Evolutionary conservation across 225 moss, liverwort and hornwort genomes (phyloP).

Genomic region (Sphagnum tenellum): DNA sequence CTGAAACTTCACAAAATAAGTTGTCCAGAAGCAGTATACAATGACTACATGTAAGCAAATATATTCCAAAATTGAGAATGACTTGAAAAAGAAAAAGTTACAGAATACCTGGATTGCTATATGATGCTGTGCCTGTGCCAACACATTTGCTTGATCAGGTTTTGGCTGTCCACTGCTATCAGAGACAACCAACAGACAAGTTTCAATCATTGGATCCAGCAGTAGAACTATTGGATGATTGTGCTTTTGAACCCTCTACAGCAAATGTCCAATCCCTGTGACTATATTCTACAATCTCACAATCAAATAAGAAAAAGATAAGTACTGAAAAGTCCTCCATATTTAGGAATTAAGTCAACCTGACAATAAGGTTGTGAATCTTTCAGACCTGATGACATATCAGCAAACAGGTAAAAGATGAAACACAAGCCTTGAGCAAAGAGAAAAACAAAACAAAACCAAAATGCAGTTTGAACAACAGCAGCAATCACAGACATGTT

Average conservation of each 20-base stretch:
- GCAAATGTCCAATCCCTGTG: background rate
- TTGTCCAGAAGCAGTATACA: too few relatives aligned
- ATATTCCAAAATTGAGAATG: background rate
- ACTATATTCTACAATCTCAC: background rate
- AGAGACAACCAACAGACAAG: background rate
- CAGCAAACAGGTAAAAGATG: too few relatives aligned
- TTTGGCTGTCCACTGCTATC: conserved; percentile 68
- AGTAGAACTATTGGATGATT: too few relatives aligned
- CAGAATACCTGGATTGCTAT: conserved; percentile 72
- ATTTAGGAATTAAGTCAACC: background rate
- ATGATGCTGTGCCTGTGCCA: conserved; percentile 97
- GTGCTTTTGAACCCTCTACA: too few relatives aligned
- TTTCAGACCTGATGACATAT: too few relatives aligned
- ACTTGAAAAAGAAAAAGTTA: background rate
- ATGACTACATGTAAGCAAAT: background rate
- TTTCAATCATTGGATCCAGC: background rate
- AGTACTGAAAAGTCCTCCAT: background rate
- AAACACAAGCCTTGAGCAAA: too few relatives aligned
- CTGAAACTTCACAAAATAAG: too few relatives aligned
- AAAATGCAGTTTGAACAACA: too few relatives aligned
- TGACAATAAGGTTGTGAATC: background rate
- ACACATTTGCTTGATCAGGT: conserved; percentile 76
- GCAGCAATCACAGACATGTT: too few relatives aligned
- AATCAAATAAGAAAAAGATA: too few relatives aligned
- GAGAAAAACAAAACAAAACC: too few relatives aligned